Conservation (phyloP, 495 filamentous ascomycete genomes). For the Talaromyces liani region DNA sequence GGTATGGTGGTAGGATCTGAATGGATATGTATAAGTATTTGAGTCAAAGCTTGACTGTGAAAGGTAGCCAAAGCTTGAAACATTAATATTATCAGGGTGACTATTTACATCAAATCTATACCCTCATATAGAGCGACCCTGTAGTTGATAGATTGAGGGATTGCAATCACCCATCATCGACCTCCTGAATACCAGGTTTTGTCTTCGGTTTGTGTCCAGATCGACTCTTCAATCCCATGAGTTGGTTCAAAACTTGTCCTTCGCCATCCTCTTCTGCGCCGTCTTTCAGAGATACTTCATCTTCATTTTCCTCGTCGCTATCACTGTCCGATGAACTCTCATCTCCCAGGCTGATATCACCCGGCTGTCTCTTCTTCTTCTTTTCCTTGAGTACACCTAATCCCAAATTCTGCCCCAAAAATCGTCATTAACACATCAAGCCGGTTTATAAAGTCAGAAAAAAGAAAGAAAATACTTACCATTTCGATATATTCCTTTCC, state of each 20-base stretch:
- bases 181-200: slow-evolving; percentile 38
- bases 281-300: slow-evolving; percentile 9
- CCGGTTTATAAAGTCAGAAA: no score
- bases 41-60: neutral
- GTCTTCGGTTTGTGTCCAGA: slow-evolving; percentile 17
- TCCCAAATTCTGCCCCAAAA: slow-evolving; percentile 34
- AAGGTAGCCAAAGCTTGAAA: neutral
- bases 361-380: slow-evolving; percentile 22
- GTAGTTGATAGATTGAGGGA: no score
- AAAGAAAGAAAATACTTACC: slow-evolving; percentile 17
- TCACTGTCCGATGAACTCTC: slow-evolving; percentile 7
- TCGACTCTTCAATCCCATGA: slow-evolving; percentile 25
- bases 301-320: neutral
- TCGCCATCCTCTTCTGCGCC: slow-evolving; percentile 2
- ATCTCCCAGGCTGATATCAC: slow-evolving; percentile 11
- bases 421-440: neutral
- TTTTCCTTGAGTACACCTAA: slow-evolving; percentile 47
- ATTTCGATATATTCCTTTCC: slow-evolving; percentile 45
- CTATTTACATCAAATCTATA: neutral
- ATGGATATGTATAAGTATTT: neutral
- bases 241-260: slow-evolving; percentile 26
- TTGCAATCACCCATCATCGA: slow-evolving; percentile 16
- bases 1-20: neutral
- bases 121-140: neutral
- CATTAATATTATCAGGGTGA: neutral